A percentile compares a stretch with the other conserved stretches of the same genome.
Conservation (phyloP, 1,284 basidiomycete genomes). For the Trametes polyzona region DNA sequence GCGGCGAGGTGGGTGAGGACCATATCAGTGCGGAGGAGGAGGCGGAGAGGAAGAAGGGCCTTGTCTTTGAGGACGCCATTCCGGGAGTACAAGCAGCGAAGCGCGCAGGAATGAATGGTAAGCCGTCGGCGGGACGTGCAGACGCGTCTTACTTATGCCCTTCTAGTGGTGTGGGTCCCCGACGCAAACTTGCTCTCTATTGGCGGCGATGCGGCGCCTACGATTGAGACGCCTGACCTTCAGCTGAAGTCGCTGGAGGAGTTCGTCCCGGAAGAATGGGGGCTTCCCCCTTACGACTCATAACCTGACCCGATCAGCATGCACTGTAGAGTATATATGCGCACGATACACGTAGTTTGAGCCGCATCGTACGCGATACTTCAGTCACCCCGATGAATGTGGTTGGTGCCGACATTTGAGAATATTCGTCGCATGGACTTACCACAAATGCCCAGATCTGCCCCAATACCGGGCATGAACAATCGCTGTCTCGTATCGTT, state of each 20-base stretch:
- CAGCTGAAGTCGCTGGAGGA: conserved; percentile 62
- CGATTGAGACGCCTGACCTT: conserved; percentile 54
- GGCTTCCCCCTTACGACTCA: conserved; percentile 63
- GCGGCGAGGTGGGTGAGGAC: conserved; percentile 40
- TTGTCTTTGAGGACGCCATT: conserved; percentile 79
- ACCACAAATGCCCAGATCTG: too few relatives aligned
- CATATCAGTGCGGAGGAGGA: conserved; percentile 42
- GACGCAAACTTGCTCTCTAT: conserved; percentile 59
- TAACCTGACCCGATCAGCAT: not conserved
- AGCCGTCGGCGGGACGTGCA: conserved; percentile 22
- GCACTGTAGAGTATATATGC: not conserved
- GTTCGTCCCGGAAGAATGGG: conserved; percentile 77
- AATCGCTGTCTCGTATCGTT: too few relatives aligned
- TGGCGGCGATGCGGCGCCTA: conserved; percentile 44
- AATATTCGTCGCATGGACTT: too few relatives aligned
- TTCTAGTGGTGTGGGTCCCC: conserved; percentile 76
- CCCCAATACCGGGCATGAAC: too few relatives aligned
- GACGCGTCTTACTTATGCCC: not conserved
- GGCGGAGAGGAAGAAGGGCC: conserved; percentile 57
- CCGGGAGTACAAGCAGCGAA: conserved; percentile 76
- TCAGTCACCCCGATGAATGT: not conserved
- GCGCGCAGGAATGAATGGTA: conserved; percentile 80
- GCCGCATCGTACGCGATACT: not conserved
- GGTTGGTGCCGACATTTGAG: not conserved
- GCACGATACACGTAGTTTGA: too few relatives aligned